Evolutionary conservation across 2,329 filamentous ascomycete species (phyloP).

Genomic region (Cytospora paraplurivora): DNA sequence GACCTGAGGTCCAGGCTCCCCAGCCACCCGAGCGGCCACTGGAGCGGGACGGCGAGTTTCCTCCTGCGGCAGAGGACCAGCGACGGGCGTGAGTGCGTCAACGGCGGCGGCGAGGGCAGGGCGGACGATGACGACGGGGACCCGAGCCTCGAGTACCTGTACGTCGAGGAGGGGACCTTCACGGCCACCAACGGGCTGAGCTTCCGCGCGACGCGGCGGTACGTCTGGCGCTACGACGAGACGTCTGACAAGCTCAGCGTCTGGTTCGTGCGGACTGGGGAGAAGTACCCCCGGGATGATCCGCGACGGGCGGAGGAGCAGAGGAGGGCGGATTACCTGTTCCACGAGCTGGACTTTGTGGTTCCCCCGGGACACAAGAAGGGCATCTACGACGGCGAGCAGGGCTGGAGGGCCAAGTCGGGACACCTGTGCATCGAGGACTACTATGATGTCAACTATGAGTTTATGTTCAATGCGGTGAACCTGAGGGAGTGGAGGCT

Average conservation of each 20-base stretch:
- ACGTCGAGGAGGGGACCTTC: slow-evolving; percentile 69
- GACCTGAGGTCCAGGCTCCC: slow-evolving; percentile 56
- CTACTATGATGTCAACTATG: slow-evolving; percentile 69
- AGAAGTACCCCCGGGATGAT: slow-evolving; percentile 65
- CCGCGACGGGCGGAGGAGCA: slow-evolving; percentile 72
- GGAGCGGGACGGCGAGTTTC: slow-evolving; percentile 67
- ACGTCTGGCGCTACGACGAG: slow-evolving; percentile 73
- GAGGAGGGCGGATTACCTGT: slow-evolving; percentile 68
- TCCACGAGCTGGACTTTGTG: slow-evolving; percentile 70
- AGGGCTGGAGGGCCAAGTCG: slow-evolving; percentile 64
- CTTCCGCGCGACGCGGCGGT: slow-evolving; percentile 65
- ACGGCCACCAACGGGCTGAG: slow-evolving; percentile 55
- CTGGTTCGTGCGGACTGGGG: slow-evolving; percentile 72
- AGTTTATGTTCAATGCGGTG: slow-evolving; percentile 63
- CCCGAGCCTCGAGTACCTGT: slow-evolving; percentile 63
- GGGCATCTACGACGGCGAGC: slow-evolving; percentile 36
- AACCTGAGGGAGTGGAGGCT: slow-evolving; percentile 61
- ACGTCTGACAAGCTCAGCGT: slow-evolving; percentile 62
- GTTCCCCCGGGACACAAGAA: slow-evolving; percentile 36
- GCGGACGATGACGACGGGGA: slow-evolving; percentile 36
- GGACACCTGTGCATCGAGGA: slow-evolving; percentile 73
- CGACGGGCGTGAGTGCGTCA: slow-evolving; percentile 48
- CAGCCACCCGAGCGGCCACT: slow-evolving; percentile 64
- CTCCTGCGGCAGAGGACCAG: slow-evolving; percentile 61
- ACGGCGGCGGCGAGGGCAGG: slow-evolving; percentile 21